Evolutionary conservation across 345 rosid species (phyloP).

Genomic region (Pugionium cornutum): DNA sequence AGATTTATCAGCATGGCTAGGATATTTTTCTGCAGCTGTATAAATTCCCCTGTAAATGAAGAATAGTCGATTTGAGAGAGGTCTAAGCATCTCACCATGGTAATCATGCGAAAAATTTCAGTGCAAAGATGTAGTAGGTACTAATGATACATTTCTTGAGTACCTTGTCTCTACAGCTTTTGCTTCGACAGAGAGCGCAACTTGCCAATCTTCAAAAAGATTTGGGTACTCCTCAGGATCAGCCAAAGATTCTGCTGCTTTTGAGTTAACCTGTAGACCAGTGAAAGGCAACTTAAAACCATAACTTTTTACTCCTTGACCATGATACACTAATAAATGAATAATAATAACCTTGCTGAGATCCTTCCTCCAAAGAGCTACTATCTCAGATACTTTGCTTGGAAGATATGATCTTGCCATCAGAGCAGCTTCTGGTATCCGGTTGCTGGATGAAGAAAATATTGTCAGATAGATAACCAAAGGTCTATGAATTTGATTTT

Average conservation of each 20-base stretch:
- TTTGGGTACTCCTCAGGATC: constrained; percentile 98
- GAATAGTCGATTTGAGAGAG: constrained; percentile 9
- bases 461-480: constrained; percentile 25
- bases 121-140: background rate
- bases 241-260: constrained; percentile 98
- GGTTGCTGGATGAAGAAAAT: constrained; percentile 63
- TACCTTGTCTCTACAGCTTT: constrained; percentile 80
- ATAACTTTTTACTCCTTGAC: constrained; percentile 6
- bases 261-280: constrained; percentile 75
- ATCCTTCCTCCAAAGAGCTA: constrained; percentile 95
- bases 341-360: constrained; percentile 64
- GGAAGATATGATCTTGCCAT: constrained; percentile 99
- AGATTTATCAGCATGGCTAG: constrained; percentile 67
- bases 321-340: constrained; percentile 7
- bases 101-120: background rate
- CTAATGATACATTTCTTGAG: background rate
- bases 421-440: constrained; percentile 99
- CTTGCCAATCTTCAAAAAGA: constrained; percentile 98
- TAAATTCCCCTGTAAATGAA: constrained; percentile 59
- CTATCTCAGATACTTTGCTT: constrained; percentile 96
- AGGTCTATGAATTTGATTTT: constrained; percentile 11
- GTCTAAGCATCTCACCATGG: background rate
- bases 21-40: constrained; percentile 65
- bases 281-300: constrained; percentile 21
- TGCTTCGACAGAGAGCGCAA: constrained; percentile 83